These are phyloP conservation scores for Ensete ventricosum DNA, from an alignment of 176 grass and related monocot genomes.

Conservation along the genomic window DNA sequence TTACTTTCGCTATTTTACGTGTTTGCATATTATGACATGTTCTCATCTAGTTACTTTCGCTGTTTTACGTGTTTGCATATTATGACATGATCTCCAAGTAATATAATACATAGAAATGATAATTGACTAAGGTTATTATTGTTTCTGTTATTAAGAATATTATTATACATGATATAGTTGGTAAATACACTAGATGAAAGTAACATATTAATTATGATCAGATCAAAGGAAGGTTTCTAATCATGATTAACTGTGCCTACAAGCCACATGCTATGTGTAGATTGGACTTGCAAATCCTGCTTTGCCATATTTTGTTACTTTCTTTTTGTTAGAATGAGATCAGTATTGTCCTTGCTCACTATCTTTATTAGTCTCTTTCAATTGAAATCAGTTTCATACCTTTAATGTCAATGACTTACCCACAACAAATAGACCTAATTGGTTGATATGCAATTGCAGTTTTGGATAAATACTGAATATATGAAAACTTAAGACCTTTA, in stretches of 20 bases:
- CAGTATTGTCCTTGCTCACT: neutral
- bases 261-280: neutral
- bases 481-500: neutral
- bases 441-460: neutral
- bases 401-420: neutral
- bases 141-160: neutral
- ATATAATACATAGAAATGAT: neutral
- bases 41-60: too few relatives aligned
- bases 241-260: neutral
- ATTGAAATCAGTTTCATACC: neutral
- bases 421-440: neutral
- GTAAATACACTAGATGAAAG: too few relatives aligned
- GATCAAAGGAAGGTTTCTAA: too few relatives aligned
- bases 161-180: neutral
- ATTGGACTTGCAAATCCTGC: neutral
- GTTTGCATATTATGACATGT: neutral
- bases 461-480: neutral
- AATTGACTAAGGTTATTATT: neutral
- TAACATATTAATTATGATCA: too few relatives aligned
- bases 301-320: neutral
- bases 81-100: neutral
- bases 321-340: neutral
- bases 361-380: neutral
- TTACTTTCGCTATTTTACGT: neutral
- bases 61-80: neutral